phyloP scores from a whole-genome alignment of 2,329 filamentous ascomycete genomes.

The Lachnellula arida region DNA sequence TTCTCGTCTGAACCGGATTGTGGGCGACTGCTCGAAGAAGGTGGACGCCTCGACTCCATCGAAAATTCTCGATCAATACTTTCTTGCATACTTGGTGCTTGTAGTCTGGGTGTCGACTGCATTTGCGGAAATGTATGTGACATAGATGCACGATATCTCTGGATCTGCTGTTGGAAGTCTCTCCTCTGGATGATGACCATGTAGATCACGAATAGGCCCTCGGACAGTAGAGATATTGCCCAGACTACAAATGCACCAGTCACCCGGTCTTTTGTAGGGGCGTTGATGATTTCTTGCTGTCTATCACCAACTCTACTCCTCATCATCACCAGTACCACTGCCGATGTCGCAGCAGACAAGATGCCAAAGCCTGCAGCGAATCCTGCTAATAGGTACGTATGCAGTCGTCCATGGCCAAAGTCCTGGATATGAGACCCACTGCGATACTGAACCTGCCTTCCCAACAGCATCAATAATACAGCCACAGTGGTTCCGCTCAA shows the following conservation, averaged over 20 bases:
- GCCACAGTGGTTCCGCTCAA: conserved; percentile 19
- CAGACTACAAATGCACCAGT: conserved; percentile 28
- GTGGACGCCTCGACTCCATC: conserved; percentile 20
- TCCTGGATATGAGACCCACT: conserved; percentile 25
- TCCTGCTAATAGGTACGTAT: conserved; percentile 27
- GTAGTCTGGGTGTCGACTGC: conserved; percentile 13
- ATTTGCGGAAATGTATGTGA: conserved; percentile 20
- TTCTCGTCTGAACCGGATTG: conserved; percentile 43
- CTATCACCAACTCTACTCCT: conserved; percentile 16
- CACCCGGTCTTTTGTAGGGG: conserved; percentile 19
- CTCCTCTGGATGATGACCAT: conserved; percentile 26
- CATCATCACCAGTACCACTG: conserved; percentile 24
- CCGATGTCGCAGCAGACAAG: conserved; percentile 24
- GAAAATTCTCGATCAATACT: conserved; percentile 15
- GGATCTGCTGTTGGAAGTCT: conserved; percentile 26
- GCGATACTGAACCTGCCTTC: conserved; percentile 26
- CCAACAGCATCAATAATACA: conserved; percentile 23
- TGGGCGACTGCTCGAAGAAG: conserved; percentile 42
- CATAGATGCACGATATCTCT: conserved; percentile 19
- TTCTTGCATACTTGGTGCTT: conserved; percentile 11
- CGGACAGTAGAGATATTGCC: conserved; percentile 24
- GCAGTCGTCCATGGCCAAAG: conserved; percentile 21
- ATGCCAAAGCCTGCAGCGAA: conserved; percentile 23
- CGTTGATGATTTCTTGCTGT: conserved; percentile 16
- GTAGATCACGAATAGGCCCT: conserved; percentile 27